Evolutionary conservation across 1,139 yeast genomes (phyloP), one percentile per base, ranked within the genome.

Genomic region (Geotrichum candidum): DNA sequence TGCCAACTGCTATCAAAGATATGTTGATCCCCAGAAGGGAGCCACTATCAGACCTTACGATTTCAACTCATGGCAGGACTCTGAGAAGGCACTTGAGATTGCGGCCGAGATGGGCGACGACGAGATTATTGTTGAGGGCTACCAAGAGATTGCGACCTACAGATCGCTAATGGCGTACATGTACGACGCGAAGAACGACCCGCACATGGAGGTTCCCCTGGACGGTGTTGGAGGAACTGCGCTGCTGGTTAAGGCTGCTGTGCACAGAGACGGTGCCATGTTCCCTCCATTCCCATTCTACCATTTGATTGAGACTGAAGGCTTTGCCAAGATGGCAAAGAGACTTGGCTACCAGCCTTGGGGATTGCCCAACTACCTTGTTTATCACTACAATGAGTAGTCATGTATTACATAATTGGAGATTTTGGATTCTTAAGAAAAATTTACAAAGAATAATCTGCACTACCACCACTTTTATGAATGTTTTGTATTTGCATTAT

Each of bases 181-280:
- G 73, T 89, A 88, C 74, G 88, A 87, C 70, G 77, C 85, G 6
- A 77, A 79, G 7, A 94, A 87, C 27, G 86, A 86, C 64, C 78
- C 80, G 65, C 81, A 85, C 3, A 88, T 84, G 72, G 77, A 70
- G 58, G 87, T 92, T 88, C 83, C 84, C 50, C 80, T 94, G 64
- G 99, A 94, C 74, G 99, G 99, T 73, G 98, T 94, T 63, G 99
- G 99, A 61, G 98, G 79, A 48, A 96, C 98, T 38, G 96, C 97
- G 53, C 86, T 96, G 48, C 75, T 94, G 76, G 99, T 94, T 46
- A 90, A 92, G 74, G 96, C 98, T 10, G 97, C 91, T 68, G 99
- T 94, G 62, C 99, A 94, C 76, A 83, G 99, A 73, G 99, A 94
- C 74, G 99, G 99, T 59, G 98, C 98, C 62, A 92, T 92, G 97